These are phyloP conservation scores for Vaccinium corymbosum DNA, from an alignment of 148 eudicot species.

Conservation along the genomic window DNA sequence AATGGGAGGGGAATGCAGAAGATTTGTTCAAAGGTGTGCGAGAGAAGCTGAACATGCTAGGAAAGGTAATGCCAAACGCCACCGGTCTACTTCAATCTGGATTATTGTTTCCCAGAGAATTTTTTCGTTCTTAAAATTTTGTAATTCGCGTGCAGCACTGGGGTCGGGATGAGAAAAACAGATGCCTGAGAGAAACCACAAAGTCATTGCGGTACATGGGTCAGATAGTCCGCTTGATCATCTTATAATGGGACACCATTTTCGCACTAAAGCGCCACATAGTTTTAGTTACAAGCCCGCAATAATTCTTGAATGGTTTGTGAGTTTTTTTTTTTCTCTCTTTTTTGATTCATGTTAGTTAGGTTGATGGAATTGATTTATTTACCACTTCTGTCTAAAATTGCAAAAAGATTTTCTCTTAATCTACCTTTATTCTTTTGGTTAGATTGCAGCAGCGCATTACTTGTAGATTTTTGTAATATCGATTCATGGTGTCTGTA, in stretches of 20 bases:
- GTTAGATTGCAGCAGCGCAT: not conserved
- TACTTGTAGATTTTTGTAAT: not conserved
- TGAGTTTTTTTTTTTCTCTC: too few species aligned
- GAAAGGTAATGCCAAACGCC: slow-evolving; percentile 47
- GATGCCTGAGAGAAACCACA: slow-evolving; percentile 74
- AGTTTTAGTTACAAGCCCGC: not conserved
- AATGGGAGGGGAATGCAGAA: slow-evolving; percentile 68
- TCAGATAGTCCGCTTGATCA: slow-evolving; percentile 83
- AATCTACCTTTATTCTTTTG: not conserved
- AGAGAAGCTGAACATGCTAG: slow-evolving; percentile 68
- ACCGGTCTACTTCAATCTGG: not conserved
- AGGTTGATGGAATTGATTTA: not conserved
- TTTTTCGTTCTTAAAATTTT: not conserved
- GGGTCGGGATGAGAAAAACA: slow-evolving; percentile 83
- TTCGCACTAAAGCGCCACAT: not conserved
- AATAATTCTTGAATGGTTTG: not conserved
- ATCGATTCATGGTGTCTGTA: not conserved
- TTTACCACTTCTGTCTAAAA: not conserved
- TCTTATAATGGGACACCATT: slow-evolving; percentile 32
- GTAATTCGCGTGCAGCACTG: slow-evolving; percentile 59
- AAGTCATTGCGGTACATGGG: slow-evolving; percentile 72
- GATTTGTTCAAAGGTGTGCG: slow-evolving; percentile 64
- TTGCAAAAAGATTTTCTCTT: not conserved
- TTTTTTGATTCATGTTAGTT: not conserved
- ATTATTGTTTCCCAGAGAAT: not conserved